phyloP scores from a whole-genome alignment of 495 filamentous ascomycete species.

The Hypoxylon intermedium region DNA sequence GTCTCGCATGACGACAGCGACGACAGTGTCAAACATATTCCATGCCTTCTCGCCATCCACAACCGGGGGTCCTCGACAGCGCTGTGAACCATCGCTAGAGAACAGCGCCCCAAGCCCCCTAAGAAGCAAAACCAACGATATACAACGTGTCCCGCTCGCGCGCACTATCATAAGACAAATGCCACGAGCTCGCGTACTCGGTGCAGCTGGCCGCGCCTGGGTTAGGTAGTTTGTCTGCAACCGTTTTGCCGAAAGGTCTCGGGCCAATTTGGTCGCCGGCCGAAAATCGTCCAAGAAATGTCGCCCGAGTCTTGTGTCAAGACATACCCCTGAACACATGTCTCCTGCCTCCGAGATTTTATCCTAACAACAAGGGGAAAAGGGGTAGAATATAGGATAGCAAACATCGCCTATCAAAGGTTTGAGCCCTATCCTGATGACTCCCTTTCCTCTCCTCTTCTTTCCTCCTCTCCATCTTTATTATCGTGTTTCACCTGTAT shows the following conservation, averaged over 20 bases:
- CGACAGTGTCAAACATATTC: constrained; percentile 19
- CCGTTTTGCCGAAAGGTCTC: constrained; percentile 34
- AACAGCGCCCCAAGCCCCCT: too few species aligned
- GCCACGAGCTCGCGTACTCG: constrained; percentile 33
- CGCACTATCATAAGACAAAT: constrained; percentile 34
- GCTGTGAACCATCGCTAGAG: constrained; percentile 10
- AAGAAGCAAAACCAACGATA: constrained; percentile 1
- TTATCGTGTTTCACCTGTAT: not conserved
- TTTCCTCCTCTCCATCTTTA: not conserved
- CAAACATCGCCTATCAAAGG: constrained; percentile 22
- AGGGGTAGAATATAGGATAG: constrained; percentile 7
- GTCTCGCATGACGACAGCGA: constrained; percentile 29
- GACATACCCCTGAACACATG: constrained; percentile 31
- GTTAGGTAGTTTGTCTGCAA: constrained; percentile 28
- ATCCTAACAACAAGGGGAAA: constrained; percentile 4
- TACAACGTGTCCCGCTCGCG: constrained; percentile 19
- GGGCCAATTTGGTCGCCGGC: constrained; percentile 29
- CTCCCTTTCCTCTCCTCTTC: not conserved
- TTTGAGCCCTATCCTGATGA: not conserved
- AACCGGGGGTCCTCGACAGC: not conserved
- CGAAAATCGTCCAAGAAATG: constrained; percentile 7
- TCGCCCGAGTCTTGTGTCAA: constrained; percentile 22
- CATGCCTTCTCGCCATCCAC: constrained; percentile 6
- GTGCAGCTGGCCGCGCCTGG: constrained; percentile 16
- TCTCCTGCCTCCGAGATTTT: constrained; percentile 33